These are phyloP conservation scores for Halophytophthora polymorphica DNA, from an alignment of 352 stramenopile species.

Conservation along the genomic window DNA sequence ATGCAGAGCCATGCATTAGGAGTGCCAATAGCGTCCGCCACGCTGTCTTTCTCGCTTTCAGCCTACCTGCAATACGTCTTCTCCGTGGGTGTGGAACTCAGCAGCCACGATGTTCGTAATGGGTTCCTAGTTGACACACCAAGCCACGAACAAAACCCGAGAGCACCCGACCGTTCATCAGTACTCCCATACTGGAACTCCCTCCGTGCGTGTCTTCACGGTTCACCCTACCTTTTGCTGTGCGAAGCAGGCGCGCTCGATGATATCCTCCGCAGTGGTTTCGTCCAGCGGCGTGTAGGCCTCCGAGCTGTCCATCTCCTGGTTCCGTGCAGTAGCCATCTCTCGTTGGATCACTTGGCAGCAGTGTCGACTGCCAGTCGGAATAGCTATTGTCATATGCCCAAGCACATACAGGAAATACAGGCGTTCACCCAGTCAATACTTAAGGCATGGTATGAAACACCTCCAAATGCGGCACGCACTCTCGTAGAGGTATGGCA, in stretches of 20 bases:
- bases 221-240: slow-evolving; percentile 41
- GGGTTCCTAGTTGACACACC: slow-evolving; percentile 20
- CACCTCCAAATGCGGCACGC: slow-evolving; percentile 1
- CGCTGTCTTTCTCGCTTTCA: not conserved
- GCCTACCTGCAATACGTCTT: slow-evolving; percentile 36
- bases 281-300: slow-evolving; percentile 11
- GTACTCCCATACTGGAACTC: no score
- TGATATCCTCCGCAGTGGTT: slow-evolving; percentile 48
- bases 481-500: slow-evolving; percentile 72
- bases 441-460: not conserved
- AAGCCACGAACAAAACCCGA: no score
- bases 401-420: no score
- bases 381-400: no score
- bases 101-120: slow-evolving; percentile 37
- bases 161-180: no score
- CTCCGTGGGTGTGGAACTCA: slow-evolving; percentile 39
- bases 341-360: slow-evolving; percentile 36
- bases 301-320: slow-evolving; percentile 21
- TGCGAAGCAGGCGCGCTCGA: slow-evolving; percentile 75
- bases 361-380: slow-evolving; percentile 40
- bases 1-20: no score
- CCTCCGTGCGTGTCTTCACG: not conserved
- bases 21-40: not conserved
- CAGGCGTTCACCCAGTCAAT: not conserved
- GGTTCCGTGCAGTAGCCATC: slow-evolving; percentile 18